phyloP scores from a whole-genome alignment of 176 grass and related monocot species.

The Melocanna baccifera region DNA sequence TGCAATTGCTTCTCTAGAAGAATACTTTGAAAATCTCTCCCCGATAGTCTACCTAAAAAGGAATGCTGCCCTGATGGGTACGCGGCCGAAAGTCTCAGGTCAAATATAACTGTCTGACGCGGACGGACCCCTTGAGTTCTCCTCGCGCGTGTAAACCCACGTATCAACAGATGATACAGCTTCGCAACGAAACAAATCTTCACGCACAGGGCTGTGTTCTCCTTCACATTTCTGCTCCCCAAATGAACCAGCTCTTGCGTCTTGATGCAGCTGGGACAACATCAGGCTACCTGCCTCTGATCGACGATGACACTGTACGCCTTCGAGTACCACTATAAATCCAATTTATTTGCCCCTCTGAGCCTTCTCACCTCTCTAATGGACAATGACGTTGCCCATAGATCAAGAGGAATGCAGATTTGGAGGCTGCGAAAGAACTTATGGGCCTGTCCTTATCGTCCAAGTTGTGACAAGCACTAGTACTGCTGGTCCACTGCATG shows the following conservation, averaged over 20 bases:
- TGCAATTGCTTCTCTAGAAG: not conserved
- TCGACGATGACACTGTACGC: not conserved
- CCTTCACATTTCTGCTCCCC: not conserved
- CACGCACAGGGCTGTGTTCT: not conserved
- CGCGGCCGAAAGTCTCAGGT: not conserved
- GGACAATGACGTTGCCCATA: constrained; percentile 6
- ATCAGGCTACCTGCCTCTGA: constrained; percentile 7
- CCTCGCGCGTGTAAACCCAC: not conserved
- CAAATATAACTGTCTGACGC: not conserved
- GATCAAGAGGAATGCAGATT: constrained; percentile 23
- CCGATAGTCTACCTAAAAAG: not conserved
- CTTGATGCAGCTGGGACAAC: not conserved
- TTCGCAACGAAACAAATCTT: not conserved
- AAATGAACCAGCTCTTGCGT: not conserved
- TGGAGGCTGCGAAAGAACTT: constrained; percentile 19
- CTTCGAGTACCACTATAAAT: constrained; percentile 11
- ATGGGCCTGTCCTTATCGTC: constrained; percentile 38
- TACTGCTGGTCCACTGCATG: constrained; percentile 23
- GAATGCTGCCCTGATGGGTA: not conserved
- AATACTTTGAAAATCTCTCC: not conserved
- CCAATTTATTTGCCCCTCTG: not conserved
- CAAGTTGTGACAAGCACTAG: constrained; percentile 34
- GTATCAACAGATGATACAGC: not conserved
- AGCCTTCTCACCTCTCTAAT: constrained; percentile 14
- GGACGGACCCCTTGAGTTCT: not conserved